phyloP scores from a whole-genome alignment of 2,329 filamentous ascomycete genomes.

The Fusarium armeniacum region DNA sequence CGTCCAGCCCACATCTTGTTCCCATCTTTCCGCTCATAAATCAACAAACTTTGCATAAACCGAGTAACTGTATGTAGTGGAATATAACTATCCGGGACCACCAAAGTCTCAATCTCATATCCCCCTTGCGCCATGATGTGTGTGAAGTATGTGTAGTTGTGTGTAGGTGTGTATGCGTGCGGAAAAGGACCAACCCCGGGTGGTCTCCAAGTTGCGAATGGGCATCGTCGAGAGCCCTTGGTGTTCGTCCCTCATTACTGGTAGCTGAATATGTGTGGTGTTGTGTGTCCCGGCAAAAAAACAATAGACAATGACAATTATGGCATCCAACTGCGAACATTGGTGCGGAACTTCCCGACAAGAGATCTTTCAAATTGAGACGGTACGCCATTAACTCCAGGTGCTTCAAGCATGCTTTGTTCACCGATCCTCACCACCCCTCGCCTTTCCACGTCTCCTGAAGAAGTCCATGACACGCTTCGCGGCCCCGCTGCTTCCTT shows the following conservation, averaged over 20 bases:
- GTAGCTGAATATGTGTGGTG: slow-evolving; percentile 45
- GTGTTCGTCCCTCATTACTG: slow-evolving; percentile 49
- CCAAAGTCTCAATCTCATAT: slow-evolving; percentile 46
- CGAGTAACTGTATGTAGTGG: slow-evolving; percentile 47
- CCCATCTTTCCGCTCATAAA: slow-evolving; percentile 32
- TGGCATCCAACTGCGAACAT: slow-evolving; percentile 48
- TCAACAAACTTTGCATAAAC: slow-evolving; percentile 45
- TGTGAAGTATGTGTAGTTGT: slow-evolving; percentile 28
- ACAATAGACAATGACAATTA: slow-evolving; percentile 48
- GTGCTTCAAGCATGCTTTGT: slow-evolving; percentile 37
- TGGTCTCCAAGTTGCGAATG: slow-evolving; percentile 40
- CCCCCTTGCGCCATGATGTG: slow-evolving; percentile 48
- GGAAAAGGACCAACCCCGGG: slow-evolving; percentile 37
- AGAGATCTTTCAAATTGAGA: slow-evolving; percentile 45
- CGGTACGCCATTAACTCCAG: slow-evolving; percentile 46
- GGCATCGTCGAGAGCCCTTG: slow-evolving; percentile 44
- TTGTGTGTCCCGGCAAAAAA: slow-evolving; percentile 45
- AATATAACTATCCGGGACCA: slow-evolving; percentile 47
- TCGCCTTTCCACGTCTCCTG: slow-evolving; percentile 83
- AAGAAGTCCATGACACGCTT: slow-evolving; percentile 99
- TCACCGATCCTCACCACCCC: slow-evolving; percentile 70
- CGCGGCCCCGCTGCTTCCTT: slow-evolving; percentile 87
- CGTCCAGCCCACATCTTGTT: slow-evolving; percentile 40
- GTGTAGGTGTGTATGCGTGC: slow-evolving; percentile 18
- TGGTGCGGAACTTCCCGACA: slow-evolving; percentile 43